Percentiles rank a stretch among this genome's conserved stretches.
Evolutionary conservation across 2,329 filamentous ascomycete species (phyloP).

Genomic region (Pyrenophora seminiperda): DNA sequence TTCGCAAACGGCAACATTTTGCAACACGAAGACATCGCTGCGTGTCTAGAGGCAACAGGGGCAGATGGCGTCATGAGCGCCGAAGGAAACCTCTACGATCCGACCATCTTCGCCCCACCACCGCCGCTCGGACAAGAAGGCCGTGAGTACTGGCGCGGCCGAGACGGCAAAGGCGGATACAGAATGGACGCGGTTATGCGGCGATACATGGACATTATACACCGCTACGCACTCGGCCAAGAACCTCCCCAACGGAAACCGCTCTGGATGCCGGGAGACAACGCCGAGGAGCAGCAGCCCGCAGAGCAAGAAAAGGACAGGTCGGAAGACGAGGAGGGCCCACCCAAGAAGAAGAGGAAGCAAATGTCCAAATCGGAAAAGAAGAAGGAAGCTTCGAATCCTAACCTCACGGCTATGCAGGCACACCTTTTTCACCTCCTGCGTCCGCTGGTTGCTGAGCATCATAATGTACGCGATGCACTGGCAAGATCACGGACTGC

Average conservation of each 20-base stretch:
- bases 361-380: slow-evolving; percentile 52
- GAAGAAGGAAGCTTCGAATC: slow-evolving; percentile 57
- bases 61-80: slow-evolving; percentile 95
- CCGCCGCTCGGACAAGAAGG: slow-evolving; percentile 69
- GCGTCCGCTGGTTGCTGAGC: slow-evolving; percentile 75
- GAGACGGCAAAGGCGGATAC: slow-evolving; percentile 80
- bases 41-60: slow-evolving; percentile 80
- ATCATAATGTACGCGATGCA: slow-evolving; percentile 85
- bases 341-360: slow-evolving; percentile 46
- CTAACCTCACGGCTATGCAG: slow-evolving; percentile 81
- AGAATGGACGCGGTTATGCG: slow-evolving; percentile 85
- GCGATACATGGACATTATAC: slow-evolving; percentile 88
- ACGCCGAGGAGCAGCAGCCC: slow-evolving; percentile 39
- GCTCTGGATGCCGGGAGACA: slow-evolving; percentile 70
- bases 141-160: slow-evolving; percentile 82
- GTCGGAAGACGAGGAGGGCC: slow-evolving; percentile 33
- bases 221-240: slow-evolving; percentile 72
- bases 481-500: slow-evolving; percentile 71
- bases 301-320: slow-evolving; percentile 42
- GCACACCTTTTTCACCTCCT: slow-evolving; percentile 92
- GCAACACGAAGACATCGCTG: slow-evolving; percentile 75
- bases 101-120: slow-evolving; percentile 76
- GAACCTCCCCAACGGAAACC: slow-evolving; percentile 70
- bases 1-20: slow-evolving; percentile 97
- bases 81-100: slow-evolving; percentile 92